phyloP scores from a whole-genome alignment of 2,329 filamentous ascomycete species.

The Botrytis fragariae region DNA sequence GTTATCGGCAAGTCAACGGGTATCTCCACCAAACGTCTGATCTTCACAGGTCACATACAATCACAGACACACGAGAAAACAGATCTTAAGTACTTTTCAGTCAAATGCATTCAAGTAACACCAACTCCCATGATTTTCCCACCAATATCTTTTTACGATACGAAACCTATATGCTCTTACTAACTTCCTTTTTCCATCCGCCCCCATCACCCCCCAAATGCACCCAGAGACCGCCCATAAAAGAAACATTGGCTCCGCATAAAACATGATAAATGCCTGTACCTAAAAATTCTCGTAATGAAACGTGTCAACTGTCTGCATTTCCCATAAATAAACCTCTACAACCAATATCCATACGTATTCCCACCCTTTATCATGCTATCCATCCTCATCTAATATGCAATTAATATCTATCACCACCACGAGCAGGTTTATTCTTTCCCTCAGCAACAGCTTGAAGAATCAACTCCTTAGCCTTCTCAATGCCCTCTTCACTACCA shows the following conservation, averaged over 20 bases:
- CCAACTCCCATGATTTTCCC: conserved; percentile 6
- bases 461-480: conserved; percentile 86
- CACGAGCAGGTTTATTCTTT: conserved; percentile 11
- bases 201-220: not conserved
- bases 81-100: not conserved
- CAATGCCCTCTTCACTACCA: conserved; percentile 74
- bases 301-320: not conserved
- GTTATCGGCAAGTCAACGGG: not conserved
- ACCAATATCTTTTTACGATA: not conserved
- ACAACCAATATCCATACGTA: not conserved
- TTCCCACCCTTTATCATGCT: not conserved
- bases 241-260: conserved; percentile 8
- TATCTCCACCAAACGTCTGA: not conserved
- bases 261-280: not conserved
- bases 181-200: not conserved
- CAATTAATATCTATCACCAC: conserved; percentile 13
- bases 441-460: conserved; percentile 75
- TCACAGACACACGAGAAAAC: not conserved
- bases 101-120: conserved; percentile 6
- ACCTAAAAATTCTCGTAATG: not conserved
- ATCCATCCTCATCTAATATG: not conserved
- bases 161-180: not conserved
- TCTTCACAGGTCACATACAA: not conserved
- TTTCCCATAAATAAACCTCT: not conserved
- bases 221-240: not conserved